A percentile compares a stretch with the other conserved stretches of the same genome.
These are phyloP conservation scores for Skeletonema grethae DNA, from an alignment of 108 stramenopile genomes.

Conservation along the genomic window DNA sequence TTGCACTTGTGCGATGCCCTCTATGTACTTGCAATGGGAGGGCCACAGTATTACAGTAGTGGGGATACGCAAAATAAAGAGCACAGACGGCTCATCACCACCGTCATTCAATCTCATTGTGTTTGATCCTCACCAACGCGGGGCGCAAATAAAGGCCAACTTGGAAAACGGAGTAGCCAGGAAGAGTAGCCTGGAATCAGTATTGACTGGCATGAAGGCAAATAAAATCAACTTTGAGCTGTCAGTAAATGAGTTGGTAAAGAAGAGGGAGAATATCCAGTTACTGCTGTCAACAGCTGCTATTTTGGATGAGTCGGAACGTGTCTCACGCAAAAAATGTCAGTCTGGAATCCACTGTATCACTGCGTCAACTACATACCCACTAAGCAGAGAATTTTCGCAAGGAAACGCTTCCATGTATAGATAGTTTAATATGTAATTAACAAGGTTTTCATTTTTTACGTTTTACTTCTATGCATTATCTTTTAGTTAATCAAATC, in stretches of 20 bases:
- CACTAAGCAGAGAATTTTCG: background rate
- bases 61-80: slow-evolving; percentile 46
- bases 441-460: background rate
- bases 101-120: slow-evolving; percentile 50
- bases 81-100: background rate
- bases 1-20: slow-evolving; percentile 40
- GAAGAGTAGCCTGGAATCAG: background rate
- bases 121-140: slow-evolving; percentile 65
- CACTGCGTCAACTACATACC: background rate
- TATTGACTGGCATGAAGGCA: background rate
- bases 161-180: background rate
- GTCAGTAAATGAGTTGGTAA: background rate
- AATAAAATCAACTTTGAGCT: background rate
- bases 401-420: background rate
- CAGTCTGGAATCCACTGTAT: background rate
- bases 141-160: slow-evolving; percentile 13
- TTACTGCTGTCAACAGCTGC: background rate
- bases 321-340: background rate
- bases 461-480: background rate
- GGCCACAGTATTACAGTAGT: slow-evolving; percentile 86
- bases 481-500: slow-evolving; percentile 54
- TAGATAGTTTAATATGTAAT: background rate
- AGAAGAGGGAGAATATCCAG: background rate
- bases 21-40: slow-evolving; percentile 86
- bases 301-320: background rate